Evolutionary conservation across 768 basidiomycete species (phyloP).

Genomic region (Rickenella mellea): DNA sequence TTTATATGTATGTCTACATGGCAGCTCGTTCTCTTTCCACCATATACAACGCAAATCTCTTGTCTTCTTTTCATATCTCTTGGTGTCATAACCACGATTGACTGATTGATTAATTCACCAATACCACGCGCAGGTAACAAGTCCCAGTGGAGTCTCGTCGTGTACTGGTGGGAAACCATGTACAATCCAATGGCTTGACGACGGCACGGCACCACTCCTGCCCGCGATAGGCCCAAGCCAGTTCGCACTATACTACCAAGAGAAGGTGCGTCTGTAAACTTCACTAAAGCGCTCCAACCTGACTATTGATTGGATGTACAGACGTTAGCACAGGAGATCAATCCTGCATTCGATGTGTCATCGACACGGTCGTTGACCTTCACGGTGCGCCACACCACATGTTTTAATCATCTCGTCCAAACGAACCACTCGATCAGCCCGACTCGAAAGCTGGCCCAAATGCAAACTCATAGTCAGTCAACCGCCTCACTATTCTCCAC

Average conservation of each 20-base stretch:
- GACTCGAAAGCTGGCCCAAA: constrained; percentile 46
- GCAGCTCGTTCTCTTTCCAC: too few species aligned
- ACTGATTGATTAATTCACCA: too few species aligned
- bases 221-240: constrained; percentile 38
- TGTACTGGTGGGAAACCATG: constrained; percentile 50
- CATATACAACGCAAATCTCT: too few species aligned
- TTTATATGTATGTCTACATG: too few species aligned
- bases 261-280: constrained; percentile 28
- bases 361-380: constrained; percentile 38
- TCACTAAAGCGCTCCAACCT: not conserved
- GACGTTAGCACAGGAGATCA: constrained; percentile 49
- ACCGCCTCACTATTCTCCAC: not conserved
- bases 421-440: constrained; percentile 28
- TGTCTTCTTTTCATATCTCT: too few species aligned
- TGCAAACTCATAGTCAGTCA: constrained; percentile 47
- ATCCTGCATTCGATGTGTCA: constrained; percentile 42
- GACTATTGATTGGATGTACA: constrained; percentile 13
- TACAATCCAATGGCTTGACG: constrained; percentile 52
- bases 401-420: not conserved
- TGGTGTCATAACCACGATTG: too few species aligned
- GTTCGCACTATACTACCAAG: constrained; percentile 50
- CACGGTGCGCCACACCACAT: constrained; percentile 31
- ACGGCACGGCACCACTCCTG: constrained; percentile 45
- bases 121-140: too few species aligned
- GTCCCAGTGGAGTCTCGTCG: too few species aligned